These are phyloP conservation scores for Pseudopyrenochaeta lycopersici DNA, from an alignment of 2,329 filamentous ascomycete species.

Conservation along the genomic window DNA sequence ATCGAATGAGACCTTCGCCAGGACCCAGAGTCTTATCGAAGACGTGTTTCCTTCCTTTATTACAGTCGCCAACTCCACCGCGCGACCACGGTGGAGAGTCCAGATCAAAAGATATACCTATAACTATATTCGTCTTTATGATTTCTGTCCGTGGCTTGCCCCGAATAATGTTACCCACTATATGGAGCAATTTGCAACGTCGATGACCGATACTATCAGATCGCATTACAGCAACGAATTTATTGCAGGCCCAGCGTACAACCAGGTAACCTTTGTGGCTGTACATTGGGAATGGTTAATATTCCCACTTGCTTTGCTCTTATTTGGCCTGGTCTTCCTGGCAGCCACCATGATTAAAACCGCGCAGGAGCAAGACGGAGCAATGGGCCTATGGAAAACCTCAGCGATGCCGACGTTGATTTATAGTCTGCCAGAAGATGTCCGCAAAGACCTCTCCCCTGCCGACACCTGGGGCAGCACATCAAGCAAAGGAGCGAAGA, in stretches of 20 bases:
- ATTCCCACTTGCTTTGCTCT: conserved; percentile 30
- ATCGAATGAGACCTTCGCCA: conserved; percentile 1
- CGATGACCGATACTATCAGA: conserved; percentile 30
- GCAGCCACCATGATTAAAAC: conserved; percentile 25
- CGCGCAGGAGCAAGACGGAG: conserved; percentile 3
- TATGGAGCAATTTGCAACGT: conserved; percentile 25
- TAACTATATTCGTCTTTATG: conserved; percentile 1
- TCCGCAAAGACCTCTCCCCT: not conserved
- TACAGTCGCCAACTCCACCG: not conserved
- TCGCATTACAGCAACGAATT: conserved; percentile 15
- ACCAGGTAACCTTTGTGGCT: conserved; percentile 11
- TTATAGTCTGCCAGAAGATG: conserved; percentile 26
- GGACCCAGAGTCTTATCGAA: conserved; percentile 2
- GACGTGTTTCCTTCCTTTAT: conserved; percentile 15
- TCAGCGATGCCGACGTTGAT: conserved; percentile 34
- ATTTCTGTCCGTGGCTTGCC: conserved; percentile 20
- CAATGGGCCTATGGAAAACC: conserved; percentile 38
- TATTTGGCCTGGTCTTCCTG: conserved; percentile 32
- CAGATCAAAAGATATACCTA: conserved; percentile 1
- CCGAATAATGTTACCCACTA: conserved; percentile 32
- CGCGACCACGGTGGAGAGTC: not conserved
- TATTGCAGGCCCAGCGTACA: conserved; percentile 17
- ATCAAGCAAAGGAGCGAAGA: not conserved
- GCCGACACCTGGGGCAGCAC: not conserved
- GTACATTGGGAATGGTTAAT: conserved; percentile 37